These are phyloP conservation scores for Aspergillus sp. DNA, from an alignment of 2,329 filamentous ascomycete genomes.

Conservation along the genomic window DNA sequence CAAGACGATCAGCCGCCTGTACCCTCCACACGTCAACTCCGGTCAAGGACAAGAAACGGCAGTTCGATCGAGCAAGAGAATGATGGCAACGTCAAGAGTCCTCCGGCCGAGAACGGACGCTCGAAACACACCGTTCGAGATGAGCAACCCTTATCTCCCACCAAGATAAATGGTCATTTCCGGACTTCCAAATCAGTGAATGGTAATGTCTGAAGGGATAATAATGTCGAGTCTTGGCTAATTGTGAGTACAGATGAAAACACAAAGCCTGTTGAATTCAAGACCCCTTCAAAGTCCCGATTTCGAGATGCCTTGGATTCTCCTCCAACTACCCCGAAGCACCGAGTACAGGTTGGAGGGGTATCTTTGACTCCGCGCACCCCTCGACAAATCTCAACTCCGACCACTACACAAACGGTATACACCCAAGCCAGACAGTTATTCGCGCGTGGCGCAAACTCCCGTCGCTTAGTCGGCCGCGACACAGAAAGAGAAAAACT, in stretches of 20 bases:
- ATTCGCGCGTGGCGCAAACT: conserved; percentile 74
- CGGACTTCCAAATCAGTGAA: conserved; percentile 34
- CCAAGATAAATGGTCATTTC: conserved; percentile 44
- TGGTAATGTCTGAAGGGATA: conserved; percentile 17
- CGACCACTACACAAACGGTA: conserved; percentile 62
- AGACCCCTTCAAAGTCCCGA: conserved; percentile 51
- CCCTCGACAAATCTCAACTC: conserved; percentile 68
- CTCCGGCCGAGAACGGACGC: conserved; percentile 32
- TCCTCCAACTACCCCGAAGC: conserved; percentile 73
- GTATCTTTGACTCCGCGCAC: conserved; percentile 74
- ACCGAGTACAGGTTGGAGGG: conserved; percentile 72
- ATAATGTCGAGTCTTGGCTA: not conserved
- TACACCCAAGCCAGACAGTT: conserved; percentile 85
- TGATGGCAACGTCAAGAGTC: conserved; percentile 14
- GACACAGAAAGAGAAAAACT: conserved; percentile 66
- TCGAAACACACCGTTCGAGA: conserved; percentile 45
- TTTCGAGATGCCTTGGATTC: conserved; percentile 70
- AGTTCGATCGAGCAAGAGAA: conserved; percentile 23
- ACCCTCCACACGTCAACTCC: conserved; percentile 26
- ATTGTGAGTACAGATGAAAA: conserved; percentile 38
- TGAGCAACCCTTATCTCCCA: conserved; percentile 40
- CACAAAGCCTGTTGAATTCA: conserved; percentile 34
- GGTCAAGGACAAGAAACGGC: conserved; percentile 30
- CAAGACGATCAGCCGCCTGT: conserved; percentile 22
- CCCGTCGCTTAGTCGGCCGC: conserved; percentile 71